These are phyloP conservation scores for Ogataea ganodermae DNA, from an alignment of 805 yeast species.

Conservation along the genomic window DNA sequence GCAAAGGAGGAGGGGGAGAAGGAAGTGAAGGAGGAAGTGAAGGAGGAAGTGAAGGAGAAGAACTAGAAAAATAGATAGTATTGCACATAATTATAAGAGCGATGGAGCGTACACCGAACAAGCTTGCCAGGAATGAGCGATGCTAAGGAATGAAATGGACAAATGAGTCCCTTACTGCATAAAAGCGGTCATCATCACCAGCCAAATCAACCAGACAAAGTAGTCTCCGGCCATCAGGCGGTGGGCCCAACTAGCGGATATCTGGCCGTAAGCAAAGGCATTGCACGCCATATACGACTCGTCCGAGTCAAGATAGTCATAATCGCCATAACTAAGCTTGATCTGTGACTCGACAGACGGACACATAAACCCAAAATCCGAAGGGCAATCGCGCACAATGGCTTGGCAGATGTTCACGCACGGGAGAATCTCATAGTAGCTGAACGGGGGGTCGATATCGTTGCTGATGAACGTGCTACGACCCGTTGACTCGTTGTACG, in stretches of 20 bases:
- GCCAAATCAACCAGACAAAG: conserved; percentile 12
- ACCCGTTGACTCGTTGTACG: conserved; percentile 50
- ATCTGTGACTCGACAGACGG: conserved; percentile 50
- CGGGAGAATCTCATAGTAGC: conserved; percentile 81
- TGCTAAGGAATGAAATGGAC: too few species aligned
- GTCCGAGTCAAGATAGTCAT: conserved; percentile 38
- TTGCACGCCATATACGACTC: conserved; percentile 42
- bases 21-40: conserved; percentile 9
- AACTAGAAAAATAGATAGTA: conserved; percentile 8
- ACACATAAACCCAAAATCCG: conserved; percentile 72
- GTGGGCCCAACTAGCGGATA: conserved; percentile 7
- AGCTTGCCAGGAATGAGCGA: too few species aligned
- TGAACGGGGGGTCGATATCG: conserved; percentile 51
- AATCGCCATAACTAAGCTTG: conserved; percentile 40
- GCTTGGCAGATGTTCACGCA: conserved; percentile 80
- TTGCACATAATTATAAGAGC: too few species aligned
- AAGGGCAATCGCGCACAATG: conserved; percentile 82
- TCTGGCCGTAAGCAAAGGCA: conserved; percentile 3
- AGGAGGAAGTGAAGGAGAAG: conserved; percentile 8
- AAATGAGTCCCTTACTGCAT: not conserved
- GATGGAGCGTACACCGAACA: too few species aligned
- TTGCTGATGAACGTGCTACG: conserved; percentile 61
- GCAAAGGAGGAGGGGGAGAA: conserved; percentile 10
- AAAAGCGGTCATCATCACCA: conserved; percentile 1
- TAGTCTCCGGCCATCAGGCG: not conserved